Conservation (phyloP, 2,329 filamentous ascomycete species). For the Sporothrix protearum region DNA sequence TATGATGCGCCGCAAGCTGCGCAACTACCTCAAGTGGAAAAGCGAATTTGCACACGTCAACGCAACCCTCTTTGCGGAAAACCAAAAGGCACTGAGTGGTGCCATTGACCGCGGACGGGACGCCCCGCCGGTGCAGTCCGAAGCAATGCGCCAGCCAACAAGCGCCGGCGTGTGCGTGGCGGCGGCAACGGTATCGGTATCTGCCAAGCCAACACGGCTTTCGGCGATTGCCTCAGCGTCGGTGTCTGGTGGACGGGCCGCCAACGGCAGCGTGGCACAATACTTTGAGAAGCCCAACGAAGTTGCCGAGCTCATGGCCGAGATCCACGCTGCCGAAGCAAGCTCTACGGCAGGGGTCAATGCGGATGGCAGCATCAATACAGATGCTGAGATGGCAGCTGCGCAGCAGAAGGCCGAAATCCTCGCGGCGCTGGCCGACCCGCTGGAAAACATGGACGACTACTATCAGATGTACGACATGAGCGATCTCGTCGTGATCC, state of each 20-base stretch:
- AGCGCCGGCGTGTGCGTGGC: constrained; percentile 78
- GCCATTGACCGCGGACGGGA: constrained; percentile 53
- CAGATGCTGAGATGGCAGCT: constrained; percentile 24
- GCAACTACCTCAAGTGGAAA: constrained; percentile 89
- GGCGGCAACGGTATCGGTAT: constrained; percentile 60
- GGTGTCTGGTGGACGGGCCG: constrained; percentile 51
- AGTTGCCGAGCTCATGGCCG: constrained; percentile 76
- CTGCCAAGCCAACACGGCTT: constrained; percentile 40
- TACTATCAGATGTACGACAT: constrained; percentile 90
- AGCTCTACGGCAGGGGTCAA: constrained; percentile 51
- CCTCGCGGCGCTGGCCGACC: constrained; percentile 57
- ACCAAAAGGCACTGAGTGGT: constrained; percentile 70
- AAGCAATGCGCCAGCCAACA: constrained; percentile 72
- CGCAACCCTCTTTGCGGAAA: constrained; percentile 71
- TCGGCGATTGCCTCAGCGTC: constrained; percentile 16
- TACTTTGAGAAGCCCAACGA: constrained; percentile 80
- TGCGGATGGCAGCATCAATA: constrained; percentile 55
- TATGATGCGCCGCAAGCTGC: constrained; percentile 85
- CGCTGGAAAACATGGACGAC: constrained; percentile 85
- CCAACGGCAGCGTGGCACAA: constrained; percentile 70
- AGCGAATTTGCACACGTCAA: constrained; percentile 82
- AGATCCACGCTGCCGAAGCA: constrained; percentile 76
- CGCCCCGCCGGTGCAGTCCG: constrained; percentile 44
- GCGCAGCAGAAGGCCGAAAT: constrained; percentile 68
- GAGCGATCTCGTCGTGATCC: constrained; percentile 80